Base-by-base conservation (phyloP, 148 eudicot species). In the Pharnaceum exiguum region DNA sequence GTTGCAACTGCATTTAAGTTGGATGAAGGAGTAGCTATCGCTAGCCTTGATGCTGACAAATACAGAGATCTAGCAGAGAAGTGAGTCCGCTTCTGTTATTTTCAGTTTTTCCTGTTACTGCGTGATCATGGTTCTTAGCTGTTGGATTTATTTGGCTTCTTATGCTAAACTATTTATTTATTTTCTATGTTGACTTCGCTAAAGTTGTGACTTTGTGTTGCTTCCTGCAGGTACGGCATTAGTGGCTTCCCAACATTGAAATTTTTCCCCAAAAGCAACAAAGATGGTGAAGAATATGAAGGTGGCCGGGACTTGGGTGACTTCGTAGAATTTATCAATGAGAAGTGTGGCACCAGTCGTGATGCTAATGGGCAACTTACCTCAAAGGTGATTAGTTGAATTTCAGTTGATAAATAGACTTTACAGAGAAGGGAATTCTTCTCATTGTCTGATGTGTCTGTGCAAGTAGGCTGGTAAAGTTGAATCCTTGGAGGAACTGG, bases 261-360 rank as follows among this genome's bases (percentile, higher is more conserved):
- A 66, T 93, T 88, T 69, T 93, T 93, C 77, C 96, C 98, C 16
- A 85, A 88, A 77, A 71, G 60, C 75, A 93, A 93, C 62, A 93
- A 93, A 70, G 96, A 80, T 46, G 98, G 98, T 74, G 98, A 93
- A 79, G 98, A 88, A 40, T 93, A 88, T 59, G 85, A 86, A 3
- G 96, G 95, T 68, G 95, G 91, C 26, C 75, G 95, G 35, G 99
- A 93, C 29, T 18, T 83, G 55, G 91, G 83, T 33, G 95, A 80
- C 68, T 93, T 89, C 59, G 95, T 89, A 32, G 78, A 57, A 55
- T 83, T 93, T 64, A 79, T 93, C 55, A 93, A 89, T 56, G 96
- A 89, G 79, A 89, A 80, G 73, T 71, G 74, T 73, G 99, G 91
- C 49, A 86, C 96, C 40, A 85, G 80, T 60, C 95, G 99, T 62